These are phyloP conservation scores for Stramenopiles sp. DNA, from an alignment of 352 stramenopile genomes.

Conservation along the genomic window DNA sequence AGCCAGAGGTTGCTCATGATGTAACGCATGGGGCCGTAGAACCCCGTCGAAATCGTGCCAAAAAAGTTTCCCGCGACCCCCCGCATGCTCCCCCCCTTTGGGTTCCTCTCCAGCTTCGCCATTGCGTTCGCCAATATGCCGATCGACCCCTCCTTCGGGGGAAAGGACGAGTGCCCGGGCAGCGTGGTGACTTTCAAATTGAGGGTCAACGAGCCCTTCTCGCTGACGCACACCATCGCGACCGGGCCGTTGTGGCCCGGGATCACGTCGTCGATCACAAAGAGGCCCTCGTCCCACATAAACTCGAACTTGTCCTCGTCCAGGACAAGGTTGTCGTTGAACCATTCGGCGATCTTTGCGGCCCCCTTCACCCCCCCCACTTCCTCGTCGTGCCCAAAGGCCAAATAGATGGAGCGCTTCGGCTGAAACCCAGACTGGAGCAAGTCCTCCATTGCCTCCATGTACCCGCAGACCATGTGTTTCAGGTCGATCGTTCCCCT, in stretches of 20 bases:
- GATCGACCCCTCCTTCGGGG: constrained; percentile 15
- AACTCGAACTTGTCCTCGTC: constrained; percentile 17
- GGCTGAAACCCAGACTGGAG: constrained; percentile 18
- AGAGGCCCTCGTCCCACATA: constrained; percentile 23
- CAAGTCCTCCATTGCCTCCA: constrained; percentile 19
- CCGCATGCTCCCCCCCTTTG: constrained; percentile 16
- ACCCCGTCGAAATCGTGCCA: not conserved
- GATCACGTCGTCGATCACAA: constrained; percentile 23
- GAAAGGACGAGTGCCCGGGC: constrained; percentile 24
- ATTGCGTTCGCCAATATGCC: constrained; percentile 24
- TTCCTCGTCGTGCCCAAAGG: constrained; percentile 26
- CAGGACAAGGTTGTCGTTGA: constrained; percentile 11
- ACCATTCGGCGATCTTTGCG: constrained; percentile 16
- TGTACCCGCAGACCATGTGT: constrained; percentile 22
- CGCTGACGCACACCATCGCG: constrained; percentile 17
- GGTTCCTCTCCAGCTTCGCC: constrained; percentile 17
- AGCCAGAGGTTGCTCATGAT: constrained; percentile 22
- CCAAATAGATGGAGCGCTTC: constrained; percentile 21
- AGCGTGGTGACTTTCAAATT: constrained; percentile 19
- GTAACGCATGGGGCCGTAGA: constrained; percentile 15
- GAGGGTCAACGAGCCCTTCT: constrained; percentile 22
- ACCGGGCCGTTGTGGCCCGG: constrained; percentile 19
- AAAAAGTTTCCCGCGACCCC: constrained; percentile 16
- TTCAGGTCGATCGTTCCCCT: constrained; percentile 26
- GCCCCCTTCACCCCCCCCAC: constrained; percentile 21